A percentile compares a stretch with the other conserved stretches of the same genome.
Conservation (phyloP, 2,329 filamentous ascomycete species). For the Exophiala viscosa region DNA sequence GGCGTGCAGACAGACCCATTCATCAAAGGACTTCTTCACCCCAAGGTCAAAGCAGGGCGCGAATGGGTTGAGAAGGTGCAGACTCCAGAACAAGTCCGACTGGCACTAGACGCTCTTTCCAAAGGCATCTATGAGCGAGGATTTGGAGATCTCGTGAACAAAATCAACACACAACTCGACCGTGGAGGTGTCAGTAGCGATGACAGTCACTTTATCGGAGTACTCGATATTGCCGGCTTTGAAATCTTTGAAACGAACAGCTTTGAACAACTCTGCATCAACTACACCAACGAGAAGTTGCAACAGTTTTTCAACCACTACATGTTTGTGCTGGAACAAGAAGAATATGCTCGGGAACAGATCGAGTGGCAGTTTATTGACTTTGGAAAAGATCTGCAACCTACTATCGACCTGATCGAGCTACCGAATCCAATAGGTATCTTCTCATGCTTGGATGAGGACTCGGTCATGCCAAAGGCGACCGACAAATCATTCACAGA, state of each 20-base stretch:
- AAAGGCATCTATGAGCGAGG: conserved; percentile 98
- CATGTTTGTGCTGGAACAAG: conserved; percentile 98
- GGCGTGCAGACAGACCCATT: conserved; percentile 84
- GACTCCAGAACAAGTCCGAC: conserved; percentile 90
- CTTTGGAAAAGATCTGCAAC: conserved; percentile 93
- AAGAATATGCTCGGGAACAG: conserved; percentile 94
- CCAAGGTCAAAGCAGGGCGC: conserved; percentile 87
- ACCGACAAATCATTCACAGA: conserved; percentile 97
- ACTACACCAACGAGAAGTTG: conserved; percentile 98
- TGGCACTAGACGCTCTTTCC: conserved; percentile 82
- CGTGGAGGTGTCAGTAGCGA: conserved; percentile 77
- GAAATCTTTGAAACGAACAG: conserved; percentile 98
- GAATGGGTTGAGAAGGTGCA: conserved; percentile 99
- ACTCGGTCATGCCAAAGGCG: conserved; percentile 98
- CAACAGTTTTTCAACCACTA: conserved; percentile 99
- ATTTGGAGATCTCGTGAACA: conserved; percentile 85
- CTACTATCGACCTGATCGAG: conserved; percentile 96
- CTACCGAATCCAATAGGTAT: conserved; percentile 95
- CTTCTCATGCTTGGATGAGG: conserved; percentile 96
- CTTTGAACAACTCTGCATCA: conserved; percentile 98
- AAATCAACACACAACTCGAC: conserved; percentile 89
- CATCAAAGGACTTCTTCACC: conserved; percentile 81
- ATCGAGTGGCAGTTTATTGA: conserved; percentile 99
- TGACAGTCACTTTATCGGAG: conserved; percentile 92
- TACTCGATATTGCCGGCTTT: conserved; percentile 97